Conservation (phyloP, 192 early-diverging fungal genomes). For the Mortierella claussenii region DNA sequence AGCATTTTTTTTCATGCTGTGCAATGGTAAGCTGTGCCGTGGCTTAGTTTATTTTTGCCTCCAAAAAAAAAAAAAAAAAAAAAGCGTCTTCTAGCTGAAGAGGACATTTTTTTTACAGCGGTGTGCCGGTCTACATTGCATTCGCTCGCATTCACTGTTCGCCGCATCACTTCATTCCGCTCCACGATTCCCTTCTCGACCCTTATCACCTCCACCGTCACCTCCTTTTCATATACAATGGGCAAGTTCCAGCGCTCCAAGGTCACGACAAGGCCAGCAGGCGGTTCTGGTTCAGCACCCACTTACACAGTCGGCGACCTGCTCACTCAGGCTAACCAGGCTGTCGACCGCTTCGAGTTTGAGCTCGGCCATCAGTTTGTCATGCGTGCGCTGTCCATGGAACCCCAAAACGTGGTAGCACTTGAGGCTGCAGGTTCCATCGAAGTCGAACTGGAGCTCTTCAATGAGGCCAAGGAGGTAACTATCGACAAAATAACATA, state of each 20-base stretch:
- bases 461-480: constrained; percentile 72
- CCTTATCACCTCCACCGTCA: not conserved
- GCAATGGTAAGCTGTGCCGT: no score
- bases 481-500: constrained; percentile 7
- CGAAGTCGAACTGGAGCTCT: constrained; percentile 79
- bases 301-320: constrained; percentile 70
- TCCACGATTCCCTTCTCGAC: not conserved
- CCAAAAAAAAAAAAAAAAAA: constrained; percentile 8
- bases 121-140: not conserved
- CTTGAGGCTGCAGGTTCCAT: constrained; percentile 78
- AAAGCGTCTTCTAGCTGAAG: not conserved
- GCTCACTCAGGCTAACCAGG: constrained; percentile 66
- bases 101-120: no score
- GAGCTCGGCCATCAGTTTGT: constrained; percentile 77
- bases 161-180: not conserved
- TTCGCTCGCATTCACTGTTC: not conserved
- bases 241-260: constrained; percentile 49
- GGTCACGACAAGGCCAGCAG: constrained; percentile 17
- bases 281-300: constrained; percentile 19
- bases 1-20: not conserved
- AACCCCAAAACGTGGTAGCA: constrained; percentile 66
- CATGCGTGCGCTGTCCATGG: constrained; percentile 70
- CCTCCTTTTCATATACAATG: constrained; percentile 21
- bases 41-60: constrained; percentile 20
- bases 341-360: constrained; percentile 83